Conservation (phyloP, 352 stramenopile species). For the Saprolegnia parasitica region DNA sequence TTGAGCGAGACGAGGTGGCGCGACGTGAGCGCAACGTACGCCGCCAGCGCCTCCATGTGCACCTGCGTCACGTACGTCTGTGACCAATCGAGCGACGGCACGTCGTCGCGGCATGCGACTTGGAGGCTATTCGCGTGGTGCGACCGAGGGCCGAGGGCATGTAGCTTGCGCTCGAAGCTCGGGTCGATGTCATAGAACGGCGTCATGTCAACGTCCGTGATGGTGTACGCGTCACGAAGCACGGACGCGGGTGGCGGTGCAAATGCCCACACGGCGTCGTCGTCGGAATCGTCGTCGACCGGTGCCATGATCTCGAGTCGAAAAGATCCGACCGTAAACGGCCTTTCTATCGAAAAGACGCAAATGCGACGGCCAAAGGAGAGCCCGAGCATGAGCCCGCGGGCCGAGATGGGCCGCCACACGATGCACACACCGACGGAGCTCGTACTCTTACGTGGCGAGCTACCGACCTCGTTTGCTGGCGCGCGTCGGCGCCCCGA, state of each 20-base stretch:
- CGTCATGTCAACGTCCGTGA: background rate
- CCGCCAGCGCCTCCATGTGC: background rate
- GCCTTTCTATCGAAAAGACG: background rate
- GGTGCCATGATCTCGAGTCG: background rate
- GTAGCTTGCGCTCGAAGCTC: constrained; percentile 6
- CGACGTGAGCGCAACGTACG: constrained; percentile 17
- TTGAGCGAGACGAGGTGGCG: constrained; percentile 12
- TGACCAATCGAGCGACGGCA: background rate
- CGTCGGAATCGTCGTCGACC: background rate
- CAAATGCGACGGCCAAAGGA: background rate
- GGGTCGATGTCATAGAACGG: background rate
- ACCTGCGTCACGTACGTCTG: background rate
- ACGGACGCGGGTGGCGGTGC: background rate
- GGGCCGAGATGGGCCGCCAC: background rate
- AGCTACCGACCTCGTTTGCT: constrained; percentile 4
- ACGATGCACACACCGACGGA: background rate
- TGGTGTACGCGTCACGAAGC: background rate
- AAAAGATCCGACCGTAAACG: background rate
- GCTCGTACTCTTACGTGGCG: constrained; percentile 2
- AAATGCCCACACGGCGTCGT: too few species aligned
- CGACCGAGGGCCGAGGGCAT: background rate
- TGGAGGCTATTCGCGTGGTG: background rate
- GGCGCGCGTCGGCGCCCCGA: background rate
- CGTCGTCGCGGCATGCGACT: background rate
- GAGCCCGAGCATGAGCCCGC: background rate